A percentile compares a stretch with the other conserved stretches of the same genome.
These are phyloP conservation scores for Gymnopilus dilepis DNA, from an alignment of 768 basidiomycete species.

Conservation along the genomic window DNA sequence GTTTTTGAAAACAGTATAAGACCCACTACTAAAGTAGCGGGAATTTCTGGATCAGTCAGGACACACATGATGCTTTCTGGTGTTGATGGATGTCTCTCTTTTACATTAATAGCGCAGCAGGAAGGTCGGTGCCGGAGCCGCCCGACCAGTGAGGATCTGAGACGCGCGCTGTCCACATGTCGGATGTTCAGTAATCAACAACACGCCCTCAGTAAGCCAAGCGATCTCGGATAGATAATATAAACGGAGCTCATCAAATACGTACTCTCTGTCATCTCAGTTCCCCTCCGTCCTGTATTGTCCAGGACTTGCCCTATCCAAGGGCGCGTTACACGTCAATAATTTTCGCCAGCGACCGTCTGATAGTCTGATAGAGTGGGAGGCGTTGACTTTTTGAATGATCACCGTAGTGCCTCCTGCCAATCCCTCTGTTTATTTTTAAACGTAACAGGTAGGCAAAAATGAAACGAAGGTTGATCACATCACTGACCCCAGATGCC, in stretches of 20 bases:
- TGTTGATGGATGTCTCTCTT: neutral
- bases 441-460: neutral
- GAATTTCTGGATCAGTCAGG: too few species aligned
- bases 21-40: too few species aligned
- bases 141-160: neutral
- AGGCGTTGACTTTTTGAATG: neutral
- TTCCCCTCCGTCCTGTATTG: neutral
- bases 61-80: too few species aligned
- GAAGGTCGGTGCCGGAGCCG: neutral
- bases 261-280: neutral
- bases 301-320: neutral
- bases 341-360: neutral
- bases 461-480: constrained; percentile 1
- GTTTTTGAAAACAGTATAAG: too few species aligned
- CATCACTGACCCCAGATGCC: constrained; percentile 1
- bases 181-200: constrained; percentile 1
- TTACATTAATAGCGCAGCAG: neutral
- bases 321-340: neutral
- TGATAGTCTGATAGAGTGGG: neutral
- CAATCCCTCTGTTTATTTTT: neutral
- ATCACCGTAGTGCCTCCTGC: neutral
- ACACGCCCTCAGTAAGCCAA: neutral
- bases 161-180: neutral
- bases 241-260: neutral
- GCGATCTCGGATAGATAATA: neutral